These are phyloP conservation scores for Calonectria honghensis DNA, from an alignment of 2,329 filamentous ascomycete genomes.

Conservation along the genomic window DNA sequence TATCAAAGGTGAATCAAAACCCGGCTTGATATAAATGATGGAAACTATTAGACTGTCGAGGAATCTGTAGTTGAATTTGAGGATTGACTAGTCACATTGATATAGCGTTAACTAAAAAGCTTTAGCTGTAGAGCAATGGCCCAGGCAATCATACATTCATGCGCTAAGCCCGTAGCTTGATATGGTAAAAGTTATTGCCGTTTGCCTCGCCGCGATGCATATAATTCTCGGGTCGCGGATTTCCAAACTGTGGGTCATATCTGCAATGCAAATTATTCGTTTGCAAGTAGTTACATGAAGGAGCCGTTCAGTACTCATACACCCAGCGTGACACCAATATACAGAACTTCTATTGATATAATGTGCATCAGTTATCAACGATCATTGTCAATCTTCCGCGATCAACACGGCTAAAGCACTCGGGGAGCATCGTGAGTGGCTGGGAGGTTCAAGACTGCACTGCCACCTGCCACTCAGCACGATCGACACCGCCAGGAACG, in stretches of 20 bases:
- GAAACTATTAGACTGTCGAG: neutral
- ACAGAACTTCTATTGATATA: neutral
- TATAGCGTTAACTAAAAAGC: neutral
- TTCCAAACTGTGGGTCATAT: neutral
- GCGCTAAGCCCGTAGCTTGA: neutral
- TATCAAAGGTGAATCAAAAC: neutral
- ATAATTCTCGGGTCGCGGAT: neutral
- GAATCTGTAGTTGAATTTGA: neutral
- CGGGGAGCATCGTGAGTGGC: neutral
- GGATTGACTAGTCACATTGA: neutral
- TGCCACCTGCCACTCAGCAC: neutral
- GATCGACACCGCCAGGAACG: neutral
- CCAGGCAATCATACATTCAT: neutral
- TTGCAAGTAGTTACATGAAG: neutral
- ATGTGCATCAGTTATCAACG: neutral
- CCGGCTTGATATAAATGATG: neutral
- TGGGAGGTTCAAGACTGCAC: neutral
- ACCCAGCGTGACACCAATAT: no score
- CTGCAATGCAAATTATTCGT: neutral
- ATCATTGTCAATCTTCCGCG: constrained; percentile 21
- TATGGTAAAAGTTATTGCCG: neutral
- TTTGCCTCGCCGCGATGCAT: neutral
- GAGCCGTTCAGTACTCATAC: neutral
- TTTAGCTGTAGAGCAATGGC: neutral
- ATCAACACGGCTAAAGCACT: neutral